These are phyloP conservation scores for Daldinia loculata DNA, from an alignment of 495 filamentous ascomycete species.

Conservation along the genomic window DNA sequence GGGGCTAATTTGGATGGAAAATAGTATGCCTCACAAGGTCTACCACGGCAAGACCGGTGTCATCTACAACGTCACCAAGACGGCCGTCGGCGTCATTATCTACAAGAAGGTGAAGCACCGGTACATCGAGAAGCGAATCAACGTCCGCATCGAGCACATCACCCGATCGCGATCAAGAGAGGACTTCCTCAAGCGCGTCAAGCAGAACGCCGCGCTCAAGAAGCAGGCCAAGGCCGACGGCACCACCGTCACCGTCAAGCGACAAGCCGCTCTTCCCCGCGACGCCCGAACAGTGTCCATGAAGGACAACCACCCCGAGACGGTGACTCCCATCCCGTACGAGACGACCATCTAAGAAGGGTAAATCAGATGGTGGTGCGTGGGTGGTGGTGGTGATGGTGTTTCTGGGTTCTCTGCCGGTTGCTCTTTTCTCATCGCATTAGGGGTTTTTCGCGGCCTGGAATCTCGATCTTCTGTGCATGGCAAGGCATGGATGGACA, in stretches of 20 bases:
- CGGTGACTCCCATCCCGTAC: conserved; percentile 88
- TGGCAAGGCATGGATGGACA: conserved; percentile 45
- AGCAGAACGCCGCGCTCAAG: conserved; percentile 92
- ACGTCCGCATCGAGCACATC: conserved; percentile 98
- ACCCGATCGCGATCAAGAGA: conserved; percentile 90
- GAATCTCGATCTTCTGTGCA: conserved; percentile 45
- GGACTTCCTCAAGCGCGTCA: conserved; percentile 94
- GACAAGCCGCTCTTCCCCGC: conserved; percentile 82
- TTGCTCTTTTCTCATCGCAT: conserved; percentile 47
- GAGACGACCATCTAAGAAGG: conserved; percentile 92
- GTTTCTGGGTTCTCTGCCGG: conserved; percentile 46
- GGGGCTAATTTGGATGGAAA: conserved; percentile 40
- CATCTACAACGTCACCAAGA: conserved; percentile 98
- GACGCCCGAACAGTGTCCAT: conserved; percentile 78
- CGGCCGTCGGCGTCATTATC: conserved; percentile 94
- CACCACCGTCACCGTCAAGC: conserved; percentile 86
- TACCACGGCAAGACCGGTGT: conserved; percentile 99
- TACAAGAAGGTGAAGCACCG: conserved; percentile 98
- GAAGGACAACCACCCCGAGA: conserved; percentile 86
- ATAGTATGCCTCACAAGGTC: conserved; percentile 97
- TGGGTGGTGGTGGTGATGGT: conserved; percentile 23
- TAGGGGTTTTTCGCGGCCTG: conserved; percentile 45
- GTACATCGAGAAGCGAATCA: conserved; percentile 99
- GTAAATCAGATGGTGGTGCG: conserved; percentile 27
- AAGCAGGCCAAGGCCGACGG: conserved; percentile 90